A percentile compares a stretch with the other conserved stretches of the same genome.
These are phyloP conservation scores for Aureobasidium sp. DNA, from an alignment of 2,329 filamentous ascomycete species.

Conservation along the genomic window DNA sequence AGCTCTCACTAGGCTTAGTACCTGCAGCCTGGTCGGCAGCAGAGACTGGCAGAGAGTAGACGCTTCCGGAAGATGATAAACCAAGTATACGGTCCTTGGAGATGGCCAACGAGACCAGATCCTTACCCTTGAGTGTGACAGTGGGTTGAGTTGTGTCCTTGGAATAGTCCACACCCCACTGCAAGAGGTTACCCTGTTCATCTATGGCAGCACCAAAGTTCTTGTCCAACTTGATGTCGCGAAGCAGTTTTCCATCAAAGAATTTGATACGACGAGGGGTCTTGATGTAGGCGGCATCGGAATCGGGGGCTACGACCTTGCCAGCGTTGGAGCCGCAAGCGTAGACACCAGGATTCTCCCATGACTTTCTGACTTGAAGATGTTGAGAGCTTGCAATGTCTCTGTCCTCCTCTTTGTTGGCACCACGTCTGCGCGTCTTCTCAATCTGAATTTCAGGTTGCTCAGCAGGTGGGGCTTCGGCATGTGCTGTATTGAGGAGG, in stretches of 20 bases:
- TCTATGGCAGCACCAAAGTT: slow-evolving; percentile 80
- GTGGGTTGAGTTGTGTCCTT: slow-evolving; percentile 56
- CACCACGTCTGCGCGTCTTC: slow-evolving; percentile 48
- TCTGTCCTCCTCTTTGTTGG: slow-evolving; percentile 62
- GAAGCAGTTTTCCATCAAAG: slow-evolving; percentile 76
- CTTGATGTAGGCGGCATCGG: slow-evolving; percentile 70
- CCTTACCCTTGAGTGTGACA: slow-evolving; percentile 71
- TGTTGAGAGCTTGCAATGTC: slow-evolving; percentile 79
- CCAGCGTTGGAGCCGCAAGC: slow-evolving; percentile 87
- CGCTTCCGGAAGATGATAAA: slow-evolving; percentile 63
- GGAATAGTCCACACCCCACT: slow-evolving; percentile 81
- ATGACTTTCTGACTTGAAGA: slow-evolving; percentile 75
- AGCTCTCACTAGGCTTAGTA: slow-evolving; percentile 55
- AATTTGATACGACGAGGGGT: slow-evolving; percentile 68
- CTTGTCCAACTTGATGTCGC: slow-evolving; percentile 78
- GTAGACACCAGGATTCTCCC: slow-evolving; percentile 80
- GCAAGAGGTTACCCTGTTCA: slow-evolving; percentile 79
- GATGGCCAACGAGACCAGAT: slow-evolving; percentile 67
- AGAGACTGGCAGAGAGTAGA: slow-evolving; percentile 79
- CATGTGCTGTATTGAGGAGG: slow-evolving; percentile 36
- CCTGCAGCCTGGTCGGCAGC: slow-evolving; percentile 62
- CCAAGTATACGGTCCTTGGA: slow-evolving; percentile 80
- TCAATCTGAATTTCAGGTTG: slow-evolving; percentile 59
- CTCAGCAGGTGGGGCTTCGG: slow-evolving; percentile 42
- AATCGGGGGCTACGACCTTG: slow-evolving; percentile 77